Evolutionary conservation across 140 eudicot species (phyloP), one percentile per base, ranked within the genome.

Genomic region (Oenanthe javanica): DNA sequence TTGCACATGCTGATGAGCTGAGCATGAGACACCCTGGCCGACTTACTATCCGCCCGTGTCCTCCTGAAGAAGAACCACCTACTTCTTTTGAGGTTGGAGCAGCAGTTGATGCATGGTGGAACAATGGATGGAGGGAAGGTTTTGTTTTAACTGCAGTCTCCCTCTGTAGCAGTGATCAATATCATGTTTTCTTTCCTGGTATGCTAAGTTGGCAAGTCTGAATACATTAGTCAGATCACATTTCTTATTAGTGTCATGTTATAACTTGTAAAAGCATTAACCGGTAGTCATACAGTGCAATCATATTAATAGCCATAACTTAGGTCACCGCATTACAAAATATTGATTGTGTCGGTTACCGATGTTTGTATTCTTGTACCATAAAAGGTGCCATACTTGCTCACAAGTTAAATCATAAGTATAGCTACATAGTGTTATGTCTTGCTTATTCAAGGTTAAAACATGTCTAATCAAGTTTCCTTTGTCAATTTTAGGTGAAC

Each of bases 61-160:
- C 92, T 21, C 50, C 47, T 27, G 49, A 40, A 75, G 83, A 87
- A 69, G 64, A 55, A 49, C 71, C 25, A 69, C 82, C 6, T 54
- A 82, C 66, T 43, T 27, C 40, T 43, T 79, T 84, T 79, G 87
- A 80, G 55, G 77, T 92, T 61, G 97, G 97, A 8, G 81, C 71
- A 16, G 82, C 94, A 45, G 91, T 92, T 72, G 97, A 89, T 84
- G 92, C 87, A 75, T 86, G 94, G 97, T 81, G 89, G 94, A 14
- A 81, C 38, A 83, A 89, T 85, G 88, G 88, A 23, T 91, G 94
- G 97, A 89, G 91, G 90, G 97, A 92, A 88, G 94, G 92, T 61
- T 88, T 88, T 79, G 25, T 55, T 18, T 82, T 92, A 9, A 78
- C 81, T 42, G 84, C 52, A 66, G 19, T 40, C 74, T 76, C 81